These are phyloP conservation scores for Alternaria ventricosa DNA, from an alignment of 2,329 filamentous ascomycete genomes.

Conservation along the genomic window DNA sequence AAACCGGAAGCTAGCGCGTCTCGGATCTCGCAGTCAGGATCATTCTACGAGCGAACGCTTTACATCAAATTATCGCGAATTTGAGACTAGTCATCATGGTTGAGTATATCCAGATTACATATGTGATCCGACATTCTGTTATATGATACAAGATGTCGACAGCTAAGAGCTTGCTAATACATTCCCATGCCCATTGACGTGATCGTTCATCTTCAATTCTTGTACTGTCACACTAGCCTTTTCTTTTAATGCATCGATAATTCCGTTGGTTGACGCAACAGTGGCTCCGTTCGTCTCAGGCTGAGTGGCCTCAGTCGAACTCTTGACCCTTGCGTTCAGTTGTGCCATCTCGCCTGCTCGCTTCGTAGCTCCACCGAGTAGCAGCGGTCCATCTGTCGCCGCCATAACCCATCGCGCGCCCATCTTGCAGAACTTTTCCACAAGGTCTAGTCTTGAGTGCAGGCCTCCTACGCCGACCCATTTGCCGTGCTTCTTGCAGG, in stretches of 20 bases:
- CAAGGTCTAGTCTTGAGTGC: slow-evolving; percentile 50
- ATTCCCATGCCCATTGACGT: not conserved
- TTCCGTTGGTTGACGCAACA: not conserved
- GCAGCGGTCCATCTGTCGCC: slow-evolving; percentile 44
- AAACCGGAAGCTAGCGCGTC: not conserved
- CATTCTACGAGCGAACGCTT: no score
- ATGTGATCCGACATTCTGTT: no score
- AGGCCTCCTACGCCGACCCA: slow-evolving; percentile 53
- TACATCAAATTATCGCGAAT: no score
- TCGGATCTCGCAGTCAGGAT: not conserved
- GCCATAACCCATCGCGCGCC: slow-evolving; percentile 51
- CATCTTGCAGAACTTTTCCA: slow-evolving; percentile 51
- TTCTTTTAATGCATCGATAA: not conserved
- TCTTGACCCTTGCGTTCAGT: slow-evolving; percentile 14
- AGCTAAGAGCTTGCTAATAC: not conserved
- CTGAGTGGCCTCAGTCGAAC: not conserved
- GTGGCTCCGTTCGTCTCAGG: not conserved
- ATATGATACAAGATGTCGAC: no score
- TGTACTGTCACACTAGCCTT: not conserved
- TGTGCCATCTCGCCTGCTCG: slow-evolving; percentile 30
- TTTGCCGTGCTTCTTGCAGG: slow-evolving; percentile 51
- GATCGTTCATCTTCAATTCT: slow-evolving; percentile 3
- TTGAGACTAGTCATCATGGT: no score
- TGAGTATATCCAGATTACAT: no score
- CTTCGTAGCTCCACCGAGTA: slow-evolving; percentile 49